A percentile compares a stretch with the other conserved stretches of the same genome.
These are phyloP conservation scores for Akanthomyces lecanii DNA, from an alignment of 2,329 filamentous ascomycete genomes.

Conservation along the genomic window DNA sequence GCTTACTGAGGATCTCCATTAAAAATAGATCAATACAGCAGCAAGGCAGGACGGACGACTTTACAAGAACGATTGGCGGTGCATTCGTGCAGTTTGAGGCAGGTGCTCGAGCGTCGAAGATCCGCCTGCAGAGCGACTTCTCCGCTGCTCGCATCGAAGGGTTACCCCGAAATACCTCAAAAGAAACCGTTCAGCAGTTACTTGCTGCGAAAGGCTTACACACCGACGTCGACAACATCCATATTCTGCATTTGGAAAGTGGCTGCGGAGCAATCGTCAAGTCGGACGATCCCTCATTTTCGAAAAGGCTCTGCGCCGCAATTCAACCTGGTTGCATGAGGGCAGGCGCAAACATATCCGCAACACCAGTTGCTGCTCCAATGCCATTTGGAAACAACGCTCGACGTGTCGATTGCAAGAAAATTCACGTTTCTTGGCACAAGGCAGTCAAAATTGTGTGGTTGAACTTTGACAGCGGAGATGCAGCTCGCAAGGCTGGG, in stretches of 20 bases:
- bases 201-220: slow-evolving; percentile 19
- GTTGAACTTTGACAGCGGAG: slow-evolving; percentile 27
- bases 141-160: slow-evolving; percentile 32
- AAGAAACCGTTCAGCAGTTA: slow-evolving; percentile 20
- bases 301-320: background rate
- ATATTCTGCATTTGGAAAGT: background rate
- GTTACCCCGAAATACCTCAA: slow-evolving; percentile 24
- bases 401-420: slow-evolving; percentile 31
- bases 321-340: background rate
- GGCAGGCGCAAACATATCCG: background rate
- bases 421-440: slow-evolving; percentile 36
- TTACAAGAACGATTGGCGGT: slow-evolving; percentile 19
- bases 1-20: background rate
- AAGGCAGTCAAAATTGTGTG: slow-evolving; percentile 26
- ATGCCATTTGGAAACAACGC: slow-evolving; percentile 25
- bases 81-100: slow-evolving; percentile 29
- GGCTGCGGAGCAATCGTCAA: background rate
- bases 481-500: slow-evolving; percentile 22
- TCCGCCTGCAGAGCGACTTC: slow-evolving; percentile 33
- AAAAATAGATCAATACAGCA: background rate
- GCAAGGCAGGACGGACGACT: background rate
- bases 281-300: background rate
- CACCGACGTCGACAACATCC: background rate
- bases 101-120: slow-evolving; percentile 28
- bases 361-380: slow-evolving; percentile 14